Evolutionary conservation across 2,329 filamentous ascomycete species (phyloP).

Genomic region (Pseudonectria foliicola): DNA sequence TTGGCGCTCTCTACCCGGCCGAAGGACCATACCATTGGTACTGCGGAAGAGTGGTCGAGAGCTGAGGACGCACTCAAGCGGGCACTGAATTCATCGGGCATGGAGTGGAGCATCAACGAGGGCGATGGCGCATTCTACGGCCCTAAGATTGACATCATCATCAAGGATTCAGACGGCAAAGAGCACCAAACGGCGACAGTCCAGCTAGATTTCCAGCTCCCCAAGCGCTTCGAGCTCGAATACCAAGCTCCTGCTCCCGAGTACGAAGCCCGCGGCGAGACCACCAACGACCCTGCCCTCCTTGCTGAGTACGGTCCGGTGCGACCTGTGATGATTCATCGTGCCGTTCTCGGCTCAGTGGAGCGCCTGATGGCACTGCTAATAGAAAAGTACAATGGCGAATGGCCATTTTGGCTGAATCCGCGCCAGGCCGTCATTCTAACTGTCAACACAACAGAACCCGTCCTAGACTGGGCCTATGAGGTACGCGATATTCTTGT

Average conservation of each 20-base stretch:
- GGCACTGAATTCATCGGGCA: slow-evolving; percentile 57
- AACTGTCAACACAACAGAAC: slow-evolving; percentile 57
- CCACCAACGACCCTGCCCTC: slow-evolving; percentile 39
- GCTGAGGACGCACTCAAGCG: slow-evolving; percentile 34
- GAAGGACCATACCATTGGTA: slow-evolving; percentile 69
- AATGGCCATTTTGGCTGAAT: slow-evolving; percentile 84
- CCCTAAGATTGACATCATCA: slow-evolving; percentile 82
- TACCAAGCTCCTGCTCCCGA: slow-evolving; percentile 66
- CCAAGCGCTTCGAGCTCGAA: slow-evolving; percentile 69
- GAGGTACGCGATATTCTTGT: slow-evolving; percentile 43
- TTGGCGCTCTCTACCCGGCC: slow-evolving; percentile 75
- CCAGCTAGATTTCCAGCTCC: slow-evolving; percentile 84
- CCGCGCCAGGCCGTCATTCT: slow-evolving; percentile 70
- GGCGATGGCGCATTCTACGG: slow-evolving; percentile 89
- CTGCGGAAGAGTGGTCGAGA: slow-evolving; percentile 53
- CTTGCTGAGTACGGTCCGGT: slow-evolving; percentile 51
- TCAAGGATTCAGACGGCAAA: slow-evolving; percentile 73
- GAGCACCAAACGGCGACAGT: slow-evolving; percentile 86
- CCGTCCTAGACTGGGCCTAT: slow-evolving; percentile 44
- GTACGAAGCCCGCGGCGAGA: slow-evolving; percentile 46
- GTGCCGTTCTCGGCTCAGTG: slow-evolving; percentile 76
- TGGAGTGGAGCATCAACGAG: slow-evolving; percentile 66
- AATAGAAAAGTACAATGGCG: slow-evolving; percentile 74
- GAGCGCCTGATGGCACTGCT: slow-evolving; percentile 80
- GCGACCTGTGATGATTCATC: slow-evolving; percentile 72